Evolutionary conservation across 352 stramenopile species (phyloP).

Genomic region (Blastocystis sp.): DNA sequence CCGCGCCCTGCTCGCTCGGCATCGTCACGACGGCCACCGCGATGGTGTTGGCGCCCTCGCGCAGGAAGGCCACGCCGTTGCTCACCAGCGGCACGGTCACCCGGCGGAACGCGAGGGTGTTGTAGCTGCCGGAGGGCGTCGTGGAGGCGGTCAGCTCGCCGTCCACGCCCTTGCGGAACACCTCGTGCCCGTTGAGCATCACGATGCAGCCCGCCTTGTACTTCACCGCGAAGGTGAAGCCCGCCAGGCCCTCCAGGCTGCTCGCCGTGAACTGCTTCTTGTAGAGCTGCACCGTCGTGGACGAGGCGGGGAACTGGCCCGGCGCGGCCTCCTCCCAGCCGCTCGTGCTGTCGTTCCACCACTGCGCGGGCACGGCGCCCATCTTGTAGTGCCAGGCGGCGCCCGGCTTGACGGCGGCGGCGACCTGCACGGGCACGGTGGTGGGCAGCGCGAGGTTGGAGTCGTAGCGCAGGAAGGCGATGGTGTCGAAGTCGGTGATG

Average conservation of each 20-base stretch:
- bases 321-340: conserved; percentile 16
- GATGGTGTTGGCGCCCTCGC: conserved; percentile 26
- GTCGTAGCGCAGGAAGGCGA: conserved; percentile 17
- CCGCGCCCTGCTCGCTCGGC: not conserved
- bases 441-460: conserved; percentile 8
- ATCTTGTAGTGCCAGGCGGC: conserved; percentile 65
- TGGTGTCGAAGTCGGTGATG: not conserved
- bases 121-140: not conserved
- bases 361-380: conserved; percentile 13
- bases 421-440: not conserved
- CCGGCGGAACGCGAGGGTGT: not conserved
- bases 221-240: conserved; percentile 16
- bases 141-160: conserved; percentile 24
- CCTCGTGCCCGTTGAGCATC: conserved; percentile 39
- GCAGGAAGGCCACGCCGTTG: not conserved
- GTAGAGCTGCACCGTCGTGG: conserved; percentile 36
- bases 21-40: conserved; percentile 33
- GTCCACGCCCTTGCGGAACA: conserved; percentile 34
- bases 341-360: not conserved
- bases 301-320: conserved; percentile 13
- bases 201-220: conserved; percentile 36
- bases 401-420: not conserved
- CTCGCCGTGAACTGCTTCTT: conserved; percentile 57
- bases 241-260: not conserved
- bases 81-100: not conserved